phyloP scores from a whole-genome alignment of 2,329 filamentous ascomycete species.

The Exophiala bonariae region DNA sequence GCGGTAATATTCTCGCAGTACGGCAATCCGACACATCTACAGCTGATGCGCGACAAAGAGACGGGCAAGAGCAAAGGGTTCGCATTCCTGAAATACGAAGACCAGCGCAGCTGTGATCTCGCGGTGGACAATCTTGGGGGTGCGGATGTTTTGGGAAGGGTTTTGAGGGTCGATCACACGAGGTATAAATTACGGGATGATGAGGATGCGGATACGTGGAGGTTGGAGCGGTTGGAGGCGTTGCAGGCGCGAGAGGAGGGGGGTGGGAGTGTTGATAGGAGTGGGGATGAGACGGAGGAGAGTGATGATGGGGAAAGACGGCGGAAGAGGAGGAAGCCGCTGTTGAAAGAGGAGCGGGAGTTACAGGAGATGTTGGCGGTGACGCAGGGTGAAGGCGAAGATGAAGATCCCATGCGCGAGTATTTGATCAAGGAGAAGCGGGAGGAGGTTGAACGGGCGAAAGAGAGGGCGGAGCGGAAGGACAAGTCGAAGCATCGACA shows the following conservation, averaged over 20 bases:
- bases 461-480: slow-evolving; percentile 53
- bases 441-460: slow-evolving; percentile 75
- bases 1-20: slow-evolving; percentile 97
- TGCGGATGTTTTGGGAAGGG: slow-evolving; percentile 74
- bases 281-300: slow-evolving; percentile 45
- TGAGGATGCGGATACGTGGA: slow-evolving; percentile 55
- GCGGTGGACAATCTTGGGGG: slow-evolving; percentile 96
- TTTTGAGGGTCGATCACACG: slow-evolving; percentile 87
- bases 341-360: slow-evolving; percentile 80
- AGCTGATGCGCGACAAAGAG: slow-evolving; percentile 91
- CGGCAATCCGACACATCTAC: slow-evolving; percentile 90
- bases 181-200: slow-evolving; percentile 82
- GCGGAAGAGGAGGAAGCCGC: slow-evolving; percentile 40
- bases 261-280: slow-evolving; percentile 38
- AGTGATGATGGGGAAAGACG: slow-evolving; percentile 34
- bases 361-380: slow-evolving; percentile 67
- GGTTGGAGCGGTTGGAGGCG: slow-evolving; percentile 46
- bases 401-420: slow-evolving; percentile 96
- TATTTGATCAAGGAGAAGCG: slow-evolving; percentile 89
- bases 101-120: slow-evolving; percentile 91
- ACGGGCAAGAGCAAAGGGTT: slow-evolving; percentile 94
- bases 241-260: slow-evolving; percentile 36
- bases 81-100: slow-evolving; percentile 96
- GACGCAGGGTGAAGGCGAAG: slow-evolving; percentile 69
- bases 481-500: slow-evolving; percentile 47